phyloP scores from a whole-genome alignment of 1,139 yeast species.

The Taphrina communis region DNA sequence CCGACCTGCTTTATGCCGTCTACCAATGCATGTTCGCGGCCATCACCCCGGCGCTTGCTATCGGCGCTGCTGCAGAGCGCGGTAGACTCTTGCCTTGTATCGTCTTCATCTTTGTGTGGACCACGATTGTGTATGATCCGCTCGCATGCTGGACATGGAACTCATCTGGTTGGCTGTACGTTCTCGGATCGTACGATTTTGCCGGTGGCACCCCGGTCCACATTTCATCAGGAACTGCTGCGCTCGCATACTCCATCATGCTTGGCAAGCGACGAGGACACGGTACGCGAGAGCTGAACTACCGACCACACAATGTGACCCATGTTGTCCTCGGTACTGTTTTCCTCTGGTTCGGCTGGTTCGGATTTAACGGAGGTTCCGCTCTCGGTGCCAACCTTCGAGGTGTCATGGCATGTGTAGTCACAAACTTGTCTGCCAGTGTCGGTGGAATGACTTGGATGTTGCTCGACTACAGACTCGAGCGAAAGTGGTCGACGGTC shows the following conservation, averaged over 20 bases:
- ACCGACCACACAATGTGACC: slow-evolving; percentile 88
- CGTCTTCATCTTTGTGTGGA: slow-evolving; percentile 90
- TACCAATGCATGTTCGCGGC: slow-evolving; percentile 91
- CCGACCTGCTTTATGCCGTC: slow-evolving; percentile 81
- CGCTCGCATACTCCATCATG: slow-evolving; percentile 85
- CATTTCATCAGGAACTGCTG: slow-evolving; percentile 92
- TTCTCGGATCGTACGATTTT: slow-evolving; percentile 85
- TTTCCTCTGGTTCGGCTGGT: slow-evolving; percentile 98
- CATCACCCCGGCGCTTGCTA: slow-evolving; percentile 75
- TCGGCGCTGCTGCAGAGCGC: slow-evolving; percentile 97
- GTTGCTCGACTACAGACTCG: slow-evolving; percentile 80
- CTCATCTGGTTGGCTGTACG: slow-evolving; percentile 82
- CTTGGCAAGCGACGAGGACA: slow-evolving; percentile 74
- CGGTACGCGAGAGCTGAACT: slow-evolving; percentile 41
- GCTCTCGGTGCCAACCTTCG: slow-evolving; percentile 90
- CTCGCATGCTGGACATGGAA: slow-evolving; percentile 98
- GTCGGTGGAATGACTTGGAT: slow-evolving; percentile 92
- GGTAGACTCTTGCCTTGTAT: slow-evolving; percentile 97
- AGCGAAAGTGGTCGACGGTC: slow-evolving; percentile 91
- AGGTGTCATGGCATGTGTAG: slow-evolving; percentile 90
- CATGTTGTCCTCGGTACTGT: slow-evolving; percentile 92
- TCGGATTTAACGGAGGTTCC: slow-evolving; percentile 97
- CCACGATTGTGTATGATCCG: slow-evolving; percentile 95
- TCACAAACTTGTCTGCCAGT: slow-evolving; percentile 92
- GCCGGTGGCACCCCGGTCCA: slow-evolving; percentile 99